Conservation (phyloP, 2,329 filamentous ascomycete genomes). For the Eutypella sp. region DNA sequence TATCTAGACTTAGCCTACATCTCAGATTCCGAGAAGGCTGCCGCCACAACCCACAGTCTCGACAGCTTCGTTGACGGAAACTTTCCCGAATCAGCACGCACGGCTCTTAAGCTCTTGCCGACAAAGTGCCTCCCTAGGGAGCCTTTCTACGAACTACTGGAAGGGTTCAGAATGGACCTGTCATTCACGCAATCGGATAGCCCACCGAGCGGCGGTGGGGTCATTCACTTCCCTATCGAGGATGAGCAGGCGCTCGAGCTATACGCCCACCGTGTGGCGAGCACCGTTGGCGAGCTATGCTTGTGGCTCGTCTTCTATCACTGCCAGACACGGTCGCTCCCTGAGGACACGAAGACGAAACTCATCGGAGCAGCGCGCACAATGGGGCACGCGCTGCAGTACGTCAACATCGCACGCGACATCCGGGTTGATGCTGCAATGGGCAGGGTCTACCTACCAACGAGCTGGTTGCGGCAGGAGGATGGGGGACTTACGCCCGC, state of each 20-base stretch:
- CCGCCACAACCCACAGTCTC: slow-evolving; percentile 18
- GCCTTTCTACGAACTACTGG: slow-evolving; percentile 59
- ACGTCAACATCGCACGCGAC: slow-evolving; percentile 72
- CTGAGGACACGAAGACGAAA: slow-evolving; percentile 27
- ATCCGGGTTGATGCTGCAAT: slow-evolving; percentile 63
- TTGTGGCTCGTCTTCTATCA: slow-evolving; percentile 63
- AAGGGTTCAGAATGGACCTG: slow-evolving; percentile 66
- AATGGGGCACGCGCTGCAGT: slow-evolving; percentile 73
- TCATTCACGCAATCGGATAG: slow-evolving; percentile 36
- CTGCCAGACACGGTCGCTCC: slow-evolving; percentile 28
- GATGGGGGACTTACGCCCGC: slow-evolving; percentile 48
- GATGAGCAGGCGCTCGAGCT: slow-evolving; percentile 53
- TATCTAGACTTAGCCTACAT: slow-evolving; percentile 53
- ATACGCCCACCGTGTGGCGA: slow-evolving; percentile 65
- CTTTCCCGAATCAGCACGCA: slow-evolving; percentile 48
- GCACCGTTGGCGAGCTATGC: slow-evolving; percentile 66
- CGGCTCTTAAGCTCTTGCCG: slow-evolving; percentile 57
- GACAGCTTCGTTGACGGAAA: slow-evolving; percentile 36
- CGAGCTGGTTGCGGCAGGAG: slow-evolving; percentile 56
- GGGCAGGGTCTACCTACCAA: slow-evolving; percentile 64
- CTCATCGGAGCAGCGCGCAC: slow-evolving; percentile 53
- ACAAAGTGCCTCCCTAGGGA: slow-evolving; percentile 48
- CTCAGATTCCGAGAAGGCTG: slow-evolving; percentile 17
- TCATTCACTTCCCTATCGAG: slow-evolving; percentile 51
- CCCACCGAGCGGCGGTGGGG: not conserved